Base-by-base conservation (phyloP, 1,284 basidiomycete species). In the Cystobasidium pallidum region DNA sequence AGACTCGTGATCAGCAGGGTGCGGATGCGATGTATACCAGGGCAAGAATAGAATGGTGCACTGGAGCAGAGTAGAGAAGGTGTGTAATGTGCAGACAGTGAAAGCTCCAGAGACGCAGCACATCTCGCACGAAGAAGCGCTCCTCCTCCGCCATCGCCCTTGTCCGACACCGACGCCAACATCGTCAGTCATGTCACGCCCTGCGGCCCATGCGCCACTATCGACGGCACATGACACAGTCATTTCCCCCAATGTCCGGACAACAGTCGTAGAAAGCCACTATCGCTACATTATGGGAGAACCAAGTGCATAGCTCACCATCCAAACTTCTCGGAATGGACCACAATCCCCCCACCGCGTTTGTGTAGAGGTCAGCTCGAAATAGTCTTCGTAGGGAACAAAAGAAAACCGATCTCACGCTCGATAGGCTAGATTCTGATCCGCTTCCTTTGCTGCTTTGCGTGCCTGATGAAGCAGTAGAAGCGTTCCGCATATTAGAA, bases 281-380 rank as follows among this genome's bases (percentile, higher is more conserved):
- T 15, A 26, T 6, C 24, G 21, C 49, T 58, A 36, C 55, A 58
- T 58, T 3, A 4, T 2, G 2, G 17, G 30, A 3, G 4, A 8
- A 3, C 15, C 36, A 41, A 19, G 28, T 47, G 10, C 36, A 7
- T 24, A 3, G 28, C 7, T 70, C 49, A 70, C 67, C 55, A 61
- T 28, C 57, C 67, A 36, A 70, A 70, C 26, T 39, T 39, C 57
- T 70, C 67, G 2, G 57, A 70, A 62, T 70, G 67, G n/a, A 61
- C 67, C 17, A 52, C 55, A 17, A 70, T 41, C 4, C 67, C 67
- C 8, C 67, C 67, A 51, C 67, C 62, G 57, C 13, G 21, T 43
- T 6, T 3, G 15, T 28, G 4, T 36, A 41, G 24, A 58, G 36
- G 39, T 24, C 19, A 54, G 13, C 51, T 21, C 32, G 24, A 58